A percentile compares a stretch with the other conserved stretches of the same genome.
These are phyloP conservation scores for Kalaharituber pfeilii DNA, from an alignment of 2,329 filamentous ascomycete species.

Conservation along the genomic window DNA sequence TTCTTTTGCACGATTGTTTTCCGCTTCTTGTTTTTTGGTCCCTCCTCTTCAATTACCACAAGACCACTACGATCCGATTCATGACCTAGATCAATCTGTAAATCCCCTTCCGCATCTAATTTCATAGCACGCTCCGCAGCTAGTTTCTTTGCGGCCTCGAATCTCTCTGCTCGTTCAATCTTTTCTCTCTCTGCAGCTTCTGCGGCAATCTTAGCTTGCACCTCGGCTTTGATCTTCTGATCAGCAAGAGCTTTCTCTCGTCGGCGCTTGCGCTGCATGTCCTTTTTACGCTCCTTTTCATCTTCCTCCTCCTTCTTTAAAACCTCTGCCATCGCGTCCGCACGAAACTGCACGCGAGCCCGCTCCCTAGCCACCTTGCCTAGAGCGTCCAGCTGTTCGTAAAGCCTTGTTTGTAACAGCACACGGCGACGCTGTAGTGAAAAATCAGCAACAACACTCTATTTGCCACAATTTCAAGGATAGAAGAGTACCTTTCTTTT, in stretches of 20 bases:
- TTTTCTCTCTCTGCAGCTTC: constrained; percentile 61
- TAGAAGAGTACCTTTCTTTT: constrained; percentile 40
- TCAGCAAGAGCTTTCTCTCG: constrained; percentile 88
- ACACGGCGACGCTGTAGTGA: constrained; percentile 39
- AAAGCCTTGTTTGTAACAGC: constrained; percentile 38
- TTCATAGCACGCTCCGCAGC: constrained; percentile 74
- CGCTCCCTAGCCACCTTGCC: constrained; percentile 54
- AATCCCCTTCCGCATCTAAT: constrained; percentile 59
- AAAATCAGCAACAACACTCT: constrained; percentile 32
- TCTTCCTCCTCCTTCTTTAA: constrained; percentile 38
- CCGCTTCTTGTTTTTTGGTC: constrained; percentile 29
- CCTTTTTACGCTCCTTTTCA: constrained; percentile 98
- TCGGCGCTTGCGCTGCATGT: constrained; percentile 94
- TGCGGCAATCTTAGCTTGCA: constrained; percentile 48
- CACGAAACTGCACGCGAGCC: constrained; percentile 60
- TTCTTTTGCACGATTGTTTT: constrained; percentile 35
- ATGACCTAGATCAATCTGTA: background rate
- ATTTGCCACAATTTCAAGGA: constrained; percentile 49
- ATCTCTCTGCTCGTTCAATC: constrained; percentile 66
- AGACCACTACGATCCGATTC: constrained; percentile 23
- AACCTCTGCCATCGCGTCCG: constrained; percentile 68
- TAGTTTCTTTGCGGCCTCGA: constrained; percentile 64
- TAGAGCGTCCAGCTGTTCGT: constrained; percentile 46
- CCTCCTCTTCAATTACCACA: constrained; percentile 33
- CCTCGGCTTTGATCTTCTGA: constrained; percentile 70